Percentiles rank a stretch among this genome's conserved stretches.
Evolutionary conservation across 2,329 filamentous ascomycete genomes (phyloP).

Genomic region (Colletotrichum euphorbiae): DNA sequence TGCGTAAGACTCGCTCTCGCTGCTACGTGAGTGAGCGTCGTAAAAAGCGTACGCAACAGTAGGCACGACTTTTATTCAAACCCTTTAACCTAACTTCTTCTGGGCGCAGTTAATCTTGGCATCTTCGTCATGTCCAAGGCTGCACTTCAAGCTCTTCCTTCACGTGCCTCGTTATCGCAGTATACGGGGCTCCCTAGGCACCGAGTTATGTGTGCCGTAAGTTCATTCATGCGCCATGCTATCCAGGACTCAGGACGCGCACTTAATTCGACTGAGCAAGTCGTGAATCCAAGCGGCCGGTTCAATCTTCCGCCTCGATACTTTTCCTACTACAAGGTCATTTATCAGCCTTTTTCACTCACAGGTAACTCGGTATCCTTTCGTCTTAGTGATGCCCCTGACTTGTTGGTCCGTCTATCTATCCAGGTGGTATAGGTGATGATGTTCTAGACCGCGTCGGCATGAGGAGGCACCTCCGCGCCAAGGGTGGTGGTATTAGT

Average conservation of each 20-base stretch:
- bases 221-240: background rate
- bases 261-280: too few relatives aligned
- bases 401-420: slow-evolving; percentile 5
- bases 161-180: background rate
- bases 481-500: slow-evolving; percentile 2
- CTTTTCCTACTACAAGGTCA: too few relatives aligned
- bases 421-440: background rate
- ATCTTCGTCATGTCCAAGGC: background rate
- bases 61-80: background rate
- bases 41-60: too few relatives aligned
- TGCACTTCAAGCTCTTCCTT: background rate
- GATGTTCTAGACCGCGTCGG: slow-evolving; percentile 27
- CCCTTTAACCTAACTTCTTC: too few relatives aligned
- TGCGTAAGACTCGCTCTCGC: slow-evolving; percentile 47
- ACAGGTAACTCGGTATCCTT: too few relatives aligned
- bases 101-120: too few relatives aligned
- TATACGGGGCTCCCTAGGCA: slow-evolving; percentile 22
- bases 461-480: background rate
- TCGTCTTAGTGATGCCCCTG: background rate
- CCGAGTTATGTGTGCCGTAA: background rate
- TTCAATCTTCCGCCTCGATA: too few relatives aligned
- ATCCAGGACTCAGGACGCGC: too few relatives aligned
- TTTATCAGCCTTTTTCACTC: too few relatives aligned
- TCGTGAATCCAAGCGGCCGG: too few relatives aligned
- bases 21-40: too few relatives aligned